phyloP scores from a whole-genome alignment of 306 rosid genomes.

The Sesbania bispinosa region DNA sequence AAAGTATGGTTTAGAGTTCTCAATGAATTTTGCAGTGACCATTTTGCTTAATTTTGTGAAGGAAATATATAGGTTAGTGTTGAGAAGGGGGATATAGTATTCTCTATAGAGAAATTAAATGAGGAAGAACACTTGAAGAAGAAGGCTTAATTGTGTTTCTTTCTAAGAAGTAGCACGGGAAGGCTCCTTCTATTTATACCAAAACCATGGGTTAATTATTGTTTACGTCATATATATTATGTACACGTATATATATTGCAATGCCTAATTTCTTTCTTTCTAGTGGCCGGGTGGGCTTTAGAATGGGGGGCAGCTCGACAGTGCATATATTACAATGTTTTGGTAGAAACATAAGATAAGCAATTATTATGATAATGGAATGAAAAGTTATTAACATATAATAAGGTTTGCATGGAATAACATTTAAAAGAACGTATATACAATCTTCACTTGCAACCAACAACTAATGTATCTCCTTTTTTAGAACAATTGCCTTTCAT shows the following conservation, averaged over 20 bases:
- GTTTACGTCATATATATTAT: conserved; percentile 24
- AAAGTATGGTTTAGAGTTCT: conserved; percentile 72
- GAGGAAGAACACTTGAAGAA: conserved; percentile 34
- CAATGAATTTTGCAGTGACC: conserved; percentile 42
- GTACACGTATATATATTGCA: conserved; percentile 1
- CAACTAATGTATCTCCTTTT: background rate
- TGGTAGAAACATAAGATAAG: background rate
- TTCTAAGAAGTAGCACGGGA: conserved; percentile 29
- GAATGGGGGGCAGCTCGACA: conserved; percentile 19
- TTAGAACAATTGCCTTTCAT: background rate
- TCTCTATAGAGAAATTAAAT: no score
- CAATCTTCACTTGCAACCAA: background rate
- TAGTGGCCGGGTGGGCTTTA: conserved; percentile 20
- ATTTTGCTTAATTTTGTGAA: conserved; percentile 14
- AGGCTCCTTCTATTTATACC: conserved; percentile 41
- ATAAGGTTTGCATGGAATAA: background rate
- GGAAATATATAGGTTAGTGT: background rate
- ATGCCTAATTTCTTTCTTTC: background rate
- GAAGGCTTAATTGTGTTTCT: conserved; percentile 39
- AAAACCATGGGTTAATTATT: conserved; percentile 29
- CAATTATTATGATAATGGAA: background rate
- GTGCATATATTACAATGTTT: conserved; percentile 17
- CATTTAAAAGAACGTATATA: background rate
- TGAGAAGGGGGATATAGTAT: background rate
- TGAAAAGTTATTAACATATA: background rate